These are phyloP conservation scores for Petunia secreta DNA, from an alignment of 257 asterid species.

Conservation along the genomic window DNA sequence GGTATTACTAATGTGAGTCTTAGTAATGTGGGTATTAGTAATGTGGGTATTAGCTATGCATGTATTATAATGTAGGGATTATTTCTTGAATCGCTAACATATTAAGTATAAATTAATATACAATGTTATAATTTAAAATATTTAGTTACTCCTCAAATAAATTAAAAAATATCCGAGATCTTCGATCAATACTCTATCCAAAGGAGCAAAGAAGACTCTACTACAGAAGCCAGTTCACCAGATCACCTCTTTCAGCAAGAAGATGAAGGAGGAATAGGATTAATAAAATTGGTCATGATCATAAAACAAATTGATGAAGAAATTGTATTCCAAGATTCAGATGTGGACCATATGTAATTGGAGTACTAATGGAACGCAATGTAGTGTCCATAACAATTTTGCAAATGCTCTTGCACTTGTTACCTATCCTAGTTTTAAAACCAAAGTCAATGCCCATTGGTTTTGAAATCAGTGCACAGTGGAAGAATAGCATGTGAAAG, in stretches of 20 bases:
- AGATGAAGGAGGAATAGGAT: slow-evolving; percentile 31
- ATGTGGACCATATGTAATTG: slow-evolving; percentile 1
- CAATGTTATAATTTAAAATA: too few relatives aligned
- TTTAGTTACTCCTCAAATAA: too few relatives aligned
- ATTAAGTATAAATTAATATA: too few relatives aligned
- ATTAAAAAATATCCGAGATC: background rate
- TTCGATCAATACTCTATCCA: slow-evolving; percentile 33
- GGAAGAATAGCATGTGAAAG: slow-evolving; percentile 20
- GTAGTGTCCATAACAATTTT: slow-evolving; percentile 10
- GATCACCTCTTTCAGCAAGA: slow-evolving; percentile 26
- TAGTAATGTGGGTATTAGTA: too few relatives aligned
- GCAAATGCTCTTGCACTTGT: background rate
- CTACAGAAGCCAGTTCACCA: slow-evolving; percentile 22
- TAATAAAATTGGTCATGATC: slow-evolving; percentile 14
- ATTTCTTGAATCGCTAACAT: too few relatives aligned
- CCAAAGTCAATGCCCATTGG: slow-evolving; percentile 1
- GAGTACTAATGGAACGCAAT: slow-evolving; percentile 12
- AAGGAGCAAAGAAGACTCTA: slow-evolving; percentile 35
- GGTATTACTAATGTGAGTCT: too few relatives aligned
- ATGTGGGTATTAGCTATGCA: too few relatives aligned
- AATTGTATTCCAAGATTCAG: slow-evolving; percentile 19
- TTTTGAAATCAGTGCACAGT: slow-evolving; percentile 2
- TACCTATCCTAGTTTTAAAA: background rate
- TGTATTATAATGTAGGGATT: too few relatives aligned
- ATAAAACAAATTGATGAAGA: slow-evolving; percentile 36